Evolutionary conservation across 805 yeast genomes (phyloP).

Genomic region (Candida sonorensis): DNA sequence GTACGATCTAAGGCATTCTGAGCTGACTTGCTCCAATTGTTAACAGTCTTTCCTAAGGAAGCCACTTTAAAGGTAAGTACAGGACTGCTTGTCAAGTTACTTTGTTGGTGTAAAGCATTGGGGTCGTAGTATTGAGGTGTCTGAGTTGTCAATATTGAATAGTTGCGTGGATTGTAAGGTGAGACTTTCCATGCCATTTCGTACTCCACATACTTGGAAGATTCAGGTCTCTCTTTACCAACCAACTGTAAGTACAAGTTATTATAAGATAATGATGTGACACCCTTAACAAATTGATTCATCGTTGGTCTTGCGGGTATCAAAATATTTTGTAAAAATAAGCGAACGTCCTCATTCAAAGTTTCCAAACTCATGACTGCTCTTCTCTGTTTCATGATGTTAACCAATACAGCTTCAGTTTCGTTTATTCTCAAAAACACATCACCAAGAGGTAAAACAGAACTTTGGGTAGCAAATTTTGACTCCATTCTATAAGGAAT

Average conservation of each 20-base stretch:
- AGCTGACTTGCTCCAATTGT: conserved; percentile 18
- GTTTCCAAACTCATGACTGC: conserved; percentile 23
- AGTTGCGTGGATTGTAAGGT: conserved; percentile 30
- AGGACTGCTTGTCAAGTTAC: conserved; percentile 16
- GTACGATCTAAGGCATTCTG: conserved; percentile 19
- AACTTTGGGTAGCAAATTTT: conserved; percentile 34
- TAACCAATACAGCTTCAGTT: conserved; percentile 47
- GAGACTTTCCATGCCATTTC: conserved; percentile 44
- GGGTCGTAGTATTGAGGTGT: conserved; percentile 29
- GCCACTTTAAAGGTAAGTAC: conserved; percentile 8
- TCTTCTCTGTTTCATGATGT: conserved; percentile 39
- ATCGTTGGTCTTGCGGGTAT: conserved; percentile 78
- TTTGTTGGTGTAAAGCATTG: conserved; percentile 24
- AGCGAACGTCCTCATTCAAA: conserved; percentile 36
- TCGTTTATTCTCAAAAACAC: conserved; percentile 48
- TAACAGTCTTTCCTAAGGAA: conserved; percentile 9
- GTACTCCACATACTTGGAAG: conserved; percentile 40
- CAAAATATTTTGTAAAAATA: conserved; percentile 62
- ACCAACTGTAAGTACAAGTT: conserved; percentile 65
- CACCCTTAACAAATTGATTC: conserved; percentile 81
- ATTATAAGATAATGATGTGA: conserved; percentile 48
- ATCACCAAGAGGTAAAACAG: conserved; percentile 41
- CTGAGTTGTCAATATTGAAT: conserved; percentile 18
- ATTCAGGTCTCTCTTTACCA: conserved; percentile 62
- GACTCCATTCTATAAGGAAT: conserved; percentile 38